Conservation (phyloP, 768 basidiomycete species). For the Hebeloma cylindrosporum region DNA sequence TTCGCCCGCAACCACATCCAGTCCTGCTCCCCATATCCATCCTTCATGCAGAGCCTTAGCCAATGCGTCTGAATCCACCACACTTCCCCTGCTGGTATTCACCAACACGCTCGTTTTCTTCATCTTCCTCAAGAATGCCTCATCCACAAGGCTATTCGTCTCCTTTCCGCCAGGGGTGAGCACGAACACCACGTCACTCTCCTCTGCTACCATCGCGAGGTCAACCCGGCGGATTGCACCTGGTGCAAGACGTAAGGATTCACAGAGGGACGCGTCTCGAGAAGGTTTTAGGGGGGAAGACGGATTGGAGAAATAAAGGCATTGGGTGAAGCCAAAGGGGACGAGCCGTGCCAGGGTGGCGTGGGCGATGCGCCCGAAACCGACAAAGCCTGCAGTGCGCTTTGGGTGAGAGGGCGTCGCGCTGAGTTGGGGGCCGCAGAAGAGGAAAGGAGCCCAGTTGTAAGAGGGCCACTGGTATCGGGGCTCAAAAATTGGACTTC, state of each 20-base stretch:
- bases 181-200: constrained; percentile 85
- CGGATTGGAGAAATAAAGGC: constrained; percentile 66
- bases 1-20: constrained; percentile 95
- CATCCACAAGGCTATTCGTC: constrained; percentile 75
- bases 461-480: constrained; percentile 71
- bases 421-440: constrained; percentile 84
- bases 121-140: constrained; percentile 76
- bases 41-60: constrained; percentile 72
- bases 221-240: constrained; percentile 57
- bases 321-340: constrained; percentile 78
- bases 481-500: not conserved
- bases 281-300: constrained; percentile 47
- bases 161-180: constrained; percentile 72
- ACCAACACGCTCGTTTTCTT: constrained; percentile 81
- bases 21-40: constrained; percentile 88
- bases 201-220: constrained; percentile 64
- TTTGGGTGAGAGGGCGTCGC: constrained; percentile 45
- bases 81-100: constrained; percentile 80
- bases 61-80: constrained; percentile 90
- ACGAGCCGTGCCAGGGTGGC: constrained; percentile 76
- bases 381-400: constrained; percentile 85
- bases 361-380: constrained; percentile 93
- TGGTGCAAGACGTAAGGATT: constrained; percentile 31
- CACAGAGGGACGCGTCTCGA: constrained; percentile 35
- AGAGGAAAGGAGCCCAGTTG: constrained; percentile 79